A percentile compares a stretch with the other conserved stretches of the same genome.
These are phyloP conservation scores for Backusella psychrophila DNA, from an alignment of 192 early-diverging fungal species.

Conservation along the genomic window DNA sequence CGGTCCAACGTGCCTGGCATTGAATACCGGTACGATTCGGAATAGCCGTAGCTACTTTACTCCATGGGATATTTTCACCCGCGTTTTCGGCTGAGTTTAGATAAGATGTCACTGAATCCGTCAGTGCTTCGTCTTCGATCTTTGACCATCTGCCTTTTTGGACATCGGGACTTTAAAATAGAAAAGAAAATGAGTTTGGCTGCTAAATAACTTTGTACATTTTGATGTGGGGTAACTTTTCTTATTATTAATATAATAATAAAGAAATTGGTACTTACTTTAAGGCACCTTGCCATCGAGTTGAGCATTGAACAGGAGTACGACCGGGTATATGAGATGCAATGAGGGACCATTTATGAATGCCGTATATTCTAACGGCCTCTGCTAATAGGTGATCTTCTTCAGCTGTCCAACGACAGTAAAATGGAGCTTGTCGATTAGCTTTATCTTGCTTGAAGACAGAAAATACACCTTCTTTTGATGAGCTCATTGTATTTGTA, in stretches of 20 bases:
- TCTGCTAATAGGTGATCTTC: constrained; percentile 31
- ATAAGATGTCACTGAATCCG: constrained; percentile 11
- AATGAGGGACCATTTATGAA: constrained; percentile 41
- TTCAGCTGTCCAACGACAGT: constrained; percentile 37
- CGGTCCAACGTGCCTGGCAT: constrained; percentile 55
- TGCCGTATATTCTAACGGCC: constrained; percentile 32
- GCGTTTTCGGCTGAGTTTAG: background rate
- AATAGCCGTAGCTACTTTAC: constrained; percentile 33
- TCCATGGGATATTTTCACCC: constrained; percentile 31
- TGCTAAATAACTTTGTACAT: background rate
- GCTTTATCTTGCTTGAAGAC: constrained; percentile 21
- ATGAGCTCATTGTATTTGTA: background rate
- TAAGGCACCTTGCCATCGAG: constrained; percentile 37
- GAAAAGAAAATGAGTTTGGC: background rate
- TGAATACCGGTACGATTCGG: constrained; percentile 53
- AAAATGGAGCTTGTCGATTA: constrained; percentile 31
- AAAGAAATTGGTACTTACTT: constrained; percentile 20
- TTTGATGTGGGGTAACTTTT: background rate
- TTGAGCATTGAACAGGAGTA: constrained; percentile 40
- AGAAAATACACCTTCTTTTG: constrained; percentile 20
- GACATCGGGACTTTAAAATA: constrained; percentile 18
- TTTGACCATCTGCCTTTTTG: constrained; percentile 26
- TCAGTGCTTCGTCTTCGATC: constrained; percentile 25
- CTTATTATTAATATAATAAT: too few relatives aligned
- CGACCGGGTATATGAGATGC: constrained; percentile 30